Conservation (phyloP, 345 rosid species). For the Dimocarpus longan region DNA sequence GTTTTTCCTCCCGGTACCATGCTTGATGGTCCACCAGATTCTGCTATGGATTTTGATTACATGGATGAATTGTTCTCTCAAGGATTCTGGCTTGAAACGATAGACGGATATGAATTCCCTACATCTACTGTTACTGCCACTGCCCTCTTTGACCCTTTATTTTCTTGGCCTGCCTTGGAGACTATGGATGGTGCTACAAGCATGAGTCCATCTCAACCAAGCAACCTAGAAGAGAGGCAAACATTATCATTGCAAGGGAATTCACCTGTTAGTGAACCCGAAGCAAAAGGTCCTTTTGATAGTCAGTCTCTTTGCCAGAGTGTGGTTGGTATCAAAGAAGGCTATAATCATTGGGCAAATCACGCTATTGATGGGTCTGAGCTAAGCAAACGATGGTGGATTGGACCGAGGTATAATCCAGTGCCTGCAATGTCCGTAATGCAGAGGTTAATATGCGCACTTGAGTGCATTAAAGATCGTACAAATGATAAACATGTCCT, state of each 20-base stretch:
- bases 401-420: conserved; percentile 53
- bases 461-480: conserved; percentile 57
- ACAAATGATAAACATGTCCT: conserved; percentile 68
- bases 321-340: conserved; percentile 11
- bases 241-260: conserved; percentile 21
- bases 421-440: conserved; percentile 53
- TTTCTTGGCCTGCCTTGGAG: conserved; percentile 47
- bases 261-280: conserved; percentile 33
- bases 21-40: conserved; percentile 35
- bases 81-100: conserved; percentile 91
- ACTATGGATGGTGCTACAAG: conserved; percentile 32
- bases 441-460: conserved; percentile 70
- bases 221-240: conserved; percentile 43
- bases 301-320: conserved; percentile 25
- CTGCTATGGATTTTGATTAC: conserved; percentile 65
- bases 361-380: conserved; percentile 38
- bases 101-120: conserved; percentile 83
- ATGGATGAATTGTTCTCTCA: conserved; percentile 83
- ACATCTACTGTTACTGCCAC: conserved; percentile 44
- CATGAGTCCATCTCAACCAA: conserved; percentile 29
- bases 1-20: conserved; percentile 43
- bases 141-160: conserved; percentile 47
- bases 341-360: conserved; percentile 14
- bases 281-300: conserved; percentile 30
- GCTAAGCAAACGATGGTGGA: conserved; percentile 65